Percentiles rank a stretch among this genome's conserved stretches.
phyloP scores from a whole-genome alignment of 2,329 filamentous ascomycete species.

The Penicillium brevicompactum region DNA sequence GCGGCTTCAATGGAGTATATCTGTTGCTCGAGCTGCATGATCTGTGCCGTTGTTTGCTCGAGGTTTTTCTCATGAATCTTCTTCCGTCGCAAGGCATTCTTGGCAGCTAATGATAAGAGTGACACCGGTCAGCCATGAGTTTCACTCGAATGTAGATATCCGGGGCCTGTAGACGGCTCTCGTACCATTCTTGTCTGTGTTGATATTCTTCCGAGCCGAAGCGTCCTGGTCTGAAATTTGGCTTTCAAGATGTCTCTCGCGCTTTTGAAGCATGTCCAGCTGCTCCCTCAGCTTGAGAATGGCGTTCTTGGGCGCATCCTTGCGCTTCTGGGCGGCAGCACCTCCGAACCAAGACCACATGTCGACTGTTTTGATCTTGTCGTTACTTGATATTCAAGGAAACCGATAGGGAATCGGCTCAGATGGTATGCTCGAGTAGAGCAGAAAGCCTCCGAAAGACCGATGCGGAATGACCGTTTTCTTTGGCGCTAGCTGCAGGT shows the following conservation, averaged over 20 bases:
- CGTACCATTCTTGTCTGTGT: constrained; percentile 87
- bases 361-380: constrained; percentile 20
- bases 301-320: constrained; percentile 94
- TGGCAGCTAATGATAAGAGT: constrained; percentile 67
- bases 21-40: constrained; percentile 89
- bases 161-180: constrained; percentile 15
- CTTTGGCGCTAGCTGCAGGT: constrained; percentile 17
- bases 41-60: constrained; percentile 86
- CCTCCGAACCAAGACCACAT: constrained; percentile 94
- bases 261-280: constrained; percentile 96
- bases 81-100: constrained; percentile 87
- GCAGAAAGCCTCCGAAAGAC: constrained; percentile 13
- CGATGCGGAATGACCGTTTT: constrained; percentile 3
- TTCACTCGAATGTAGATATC: neutral
- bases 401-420: neutral
- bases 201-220: constrained; percentile 85
- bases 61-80: constrained; percentile 90
- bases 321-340: constrained; percentile 77
- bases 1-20: constrained; percentile 97
- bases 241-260: constrained; percentile 84
- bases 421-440: neutral
- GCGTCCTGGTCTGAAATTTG: constrained; percentile 93
- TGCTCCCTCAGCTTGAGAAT: constrained; percentile 86
- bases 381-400: neutral
- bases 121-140: constrained; percentile 1